phyloP scores from a whole-genome alignment of 768 basidiomycete genomes.

The Lyophyllum decastes region DNA sequence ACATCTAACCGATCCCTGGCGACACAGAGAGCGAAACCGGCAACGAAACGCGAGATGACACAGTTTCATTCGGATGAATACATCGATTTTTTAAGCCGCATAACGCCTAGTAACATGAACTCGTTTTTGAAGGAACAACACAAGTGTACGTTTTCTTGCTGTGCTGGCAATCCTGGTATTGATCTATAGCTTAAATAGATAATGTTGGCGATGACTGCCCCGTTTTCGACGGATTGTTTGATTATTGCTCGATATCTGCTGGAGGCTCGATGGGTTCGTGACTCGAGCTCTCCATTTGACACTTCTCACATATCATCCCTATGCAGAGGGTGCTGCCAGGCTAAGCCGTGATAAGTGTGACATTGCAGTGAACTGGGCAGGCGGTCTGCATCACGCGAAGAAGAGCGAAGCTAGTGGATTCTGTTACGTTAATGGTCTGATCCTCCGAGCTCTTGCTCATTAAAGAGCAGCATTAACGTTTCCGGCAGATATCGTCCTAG shows the following conservation, averaged over 20 bases:
- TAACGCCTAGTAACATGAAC: slow-evolving; percentile 95
- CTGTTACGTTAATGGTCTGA: slow-evolving; percentile 93
- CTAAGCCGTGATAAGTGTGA: slow-evolving; percentile 97
- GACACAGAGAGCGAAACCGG: slow-evolving; percentile 92
- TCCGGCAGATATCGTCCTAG: slow-evolving; percentile 89
- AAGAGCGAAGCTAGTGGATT: slow-evolving; percentile 99
- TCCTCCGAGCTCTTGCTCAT: slow-evolving; percentile 15
- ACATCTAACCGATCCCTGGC: neutral
- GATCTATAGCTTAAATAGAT: slow-evolving; percentile 47
- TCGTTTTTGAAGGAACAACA: slow-evolving; percentile 92
- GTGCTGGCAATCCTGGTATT: neutral
- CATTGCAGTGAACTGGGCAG: slow-evolving; percentile 99
- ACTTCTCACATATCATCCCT: slow-evolving; percentile 2
- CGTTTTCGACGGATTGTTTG: slow-evolving; percentile 97
- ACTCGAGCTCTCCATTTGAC: neutral
- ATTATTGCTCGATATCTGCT: slow-evolving; percentile 99
- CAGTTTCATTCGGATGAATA: slow-evolving; percentile 99
- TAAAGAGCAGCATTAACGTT: slow-evolving; percentile 2
- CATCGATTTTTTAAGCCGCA: slow-evolving; percentile 92
- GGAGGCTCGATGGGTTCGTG: slow-evolving; percentile 96
- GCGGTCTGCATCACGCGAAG: slow-evolving; percentile 97
- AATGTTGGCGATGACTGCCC: slow-evolving; percentile 99
- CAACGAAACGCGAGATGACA: slow-evolving; percentile 99
- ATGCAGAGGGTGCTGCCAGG: slow-evolving; percentile 91
- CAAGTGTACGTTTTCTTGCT: slow-evolving; percentile 65